Evolutionary conservation across 768 basidiomycete species (phyloP), one percentile per base, ranked within the genome.

Genomic region (Russula olivacea): DNA sequence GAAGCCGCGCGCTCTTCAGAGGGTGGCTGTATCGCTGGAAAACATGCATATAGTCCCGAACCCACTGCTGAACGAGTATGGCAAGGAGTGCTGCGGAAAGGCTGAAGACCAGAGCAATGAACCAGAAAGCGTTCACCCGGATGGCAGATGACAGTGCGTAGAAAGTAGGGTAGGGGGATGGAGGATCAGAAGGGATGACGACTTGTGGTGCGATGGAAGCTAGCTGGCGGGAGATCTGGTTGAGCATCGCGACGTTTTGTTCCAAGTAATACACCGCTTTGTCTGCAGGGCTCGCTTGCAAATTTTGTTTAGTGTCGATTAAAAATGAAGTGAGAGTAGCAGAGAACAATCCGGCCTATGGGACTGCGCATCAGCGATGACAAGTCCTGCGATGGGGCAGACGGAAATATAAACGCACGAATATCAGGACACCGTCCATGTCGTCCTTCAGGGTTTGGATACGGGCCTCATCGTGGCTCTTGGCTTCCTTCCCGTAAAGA

Each of bases 1-100:
- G 74, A 8, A 80, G 73, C 17, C 79, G 71, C 1, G 78, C 78
- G 21, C 76, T 76, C 64, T 62, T 77, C 23, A 48, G 51, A 28
- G 48, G 65, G 14, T 47, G 51, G 56, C 71, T 2, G 76, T 73
- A 34, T 72, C 67, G 25, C 72, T 71, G 40, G 72, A 72, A 65
- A 52, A 64, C 51, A 19, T 55, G 59, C 55, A 65, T 52, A 58
- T 78, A 79, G 34, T 75, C 74, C 14, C 76, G 73, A 3, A 78
- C 72, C 81, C 81, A 83, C 60, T 80, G 78, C 65, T 82, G 77
- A 32, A 79, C 77, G 3, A 83, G 68, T 15, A 77, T 81, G 17
- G 79, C 79, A 10, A 70, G 64, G n/a, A 81, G 72, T 58, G 76
- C 79, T 36, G 77, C 74, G 2, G 72, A 71, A 14, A 83, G 71